A percentile compares a stretch with the other conserved stretches of the same genome.
These are phyloP conservation scores for Hymenoscyphus occultus DNA, from an alignment of 2,329 filamentous ascomycete species.

Conservation along the genomic window DNA sequence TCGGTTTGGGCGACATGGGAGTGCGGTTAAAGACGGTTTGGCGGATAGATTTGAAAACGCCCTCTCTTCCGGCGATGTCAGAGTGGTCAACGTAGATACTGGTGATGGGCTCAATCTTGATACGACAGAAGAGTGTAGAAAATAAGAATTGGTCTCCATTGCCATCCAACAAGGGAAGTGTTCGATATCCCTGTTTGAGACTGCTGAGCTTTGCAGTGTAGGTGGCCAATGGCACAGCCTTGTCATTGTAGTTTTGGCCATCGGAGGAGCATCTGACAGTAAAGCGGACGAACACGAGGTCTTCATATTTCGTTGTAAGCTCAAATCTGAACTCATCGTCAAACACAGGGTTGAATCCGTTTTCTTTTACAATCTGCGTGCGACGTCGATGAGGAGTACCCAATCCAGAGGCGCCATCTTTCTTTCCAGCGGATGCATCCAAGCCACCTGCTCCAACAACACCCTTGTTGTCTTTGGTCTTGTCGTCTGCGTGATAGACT, in stretches of 20 bases:
- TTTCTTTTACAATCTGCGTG: conserved; percentile 78
- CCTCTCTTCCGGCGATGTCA: conserved; percentile 42
- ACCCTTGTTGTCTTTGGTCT: conserved; percentile 79
- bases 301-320: conserved; percentile 89
- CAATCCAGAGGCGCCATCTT: conserved; percentile 63
- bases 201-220: conserved; percentile 91
- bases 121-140: conserved; percentile 88
- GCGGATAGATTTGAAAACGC: conserved; percentile 55
- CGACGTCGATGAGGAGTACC: conserved; percentile 72
- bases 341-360: conserved; percentile 92
- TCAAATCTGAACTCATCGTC: conserved; percentile 75
- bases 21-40: conserved; percentile 56
- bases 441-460: conserved; percentile 63
- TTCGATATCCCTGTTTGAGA: conserved; percentile 88
- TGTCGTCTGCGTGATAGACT: conserved; percentile 91
- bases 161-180: conserved; percentile 82
- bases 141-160: conserved; percentile 93
- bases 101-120: conserved; percentile 62
- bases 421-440: conserved; percentile 53
- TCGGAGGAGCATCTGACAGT: conserved; percentile 84
- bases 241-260: conserved; percentile 65
- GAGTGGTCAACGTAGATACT: conserved; percentile 54
- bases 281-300: conserved; percentile 90
- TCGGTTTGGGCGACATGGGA: conserved; percentile 32
- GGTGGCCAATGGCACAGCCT: conserved; percentile 68